These are phyloP conservation scores for Noccaea caerulescens DNA, from an alignment of 345 rosid genomes.

Conservation along the genomic window DNA sequence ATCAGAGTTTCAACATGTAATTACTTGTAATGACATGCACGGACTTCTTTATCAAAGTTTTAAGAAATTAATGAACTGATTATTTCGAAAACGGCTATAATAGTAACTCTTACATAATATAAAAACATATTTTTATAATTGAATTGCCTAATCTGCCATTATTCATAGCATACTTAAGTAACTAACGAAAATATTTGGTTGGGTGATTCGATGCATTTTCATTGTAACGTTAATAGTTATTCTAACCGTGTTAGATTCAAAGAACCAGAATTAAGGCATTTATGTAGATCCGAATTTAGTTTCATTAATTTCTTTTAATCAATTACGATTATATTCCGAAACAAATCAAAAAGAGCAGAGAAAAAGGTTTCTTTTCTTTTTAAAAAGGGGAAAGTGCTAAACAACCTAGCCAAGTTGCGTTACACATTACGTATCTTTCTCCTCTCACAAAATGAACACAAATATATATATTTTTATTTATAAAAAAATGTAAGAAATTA, in stretches of 20 bases:
- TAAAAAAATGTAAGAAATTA: slow-evolving; percentile 34
- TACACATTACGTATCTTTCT: slow-evolving; percentile 63
- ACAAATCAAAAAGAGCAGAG: slow-evolving; percentile 1
- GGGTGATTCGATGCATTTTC: slow-evolving; percentile 11
- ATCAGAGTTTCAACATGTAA: slow-evolving; percentile 22
- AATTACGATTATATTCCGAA: not conserved
- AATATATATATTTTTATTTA: not conserved
- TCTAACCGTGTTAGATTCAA: slow-evolving; percentile 30
- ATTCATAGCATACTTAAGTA: slow-evolving; percentile 10
- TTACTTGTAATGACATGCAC: slow-evolving; percentile 33
- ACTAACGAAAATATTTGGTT: not conserved
- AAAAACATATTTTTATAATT: not conserved
- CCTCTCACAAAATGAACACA: slow-evolving; percentile 40
- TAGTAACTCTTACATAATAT: not conserved
- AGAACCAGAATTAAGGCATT: slow-evolving; percentile 24
- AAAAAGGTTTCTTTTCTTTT: slow-evolving; percentile 32
- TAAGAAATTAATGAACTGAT: not conserved
- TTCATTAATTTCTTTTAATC: not conserved
- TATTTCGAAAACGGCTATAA: not conserved
- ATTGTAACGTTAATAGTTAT: slow-evolving; percentile 4
- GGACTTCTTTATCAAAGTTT: slow-evolving; percentile 12
- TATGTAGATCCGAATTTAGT: slow-evolving; percentile 1
- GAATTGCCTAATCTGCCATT: slow-evolving; percentile 17
- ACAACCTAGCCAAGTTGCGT: slow-evolving; percentile 57
- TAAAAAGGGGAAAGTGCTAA: slow-evolving; percentile 40